phyloP scores from a whole-genome alignment of 2,329 filamentous ascomycete genomes.

The Fusarium sp. region DNA sequence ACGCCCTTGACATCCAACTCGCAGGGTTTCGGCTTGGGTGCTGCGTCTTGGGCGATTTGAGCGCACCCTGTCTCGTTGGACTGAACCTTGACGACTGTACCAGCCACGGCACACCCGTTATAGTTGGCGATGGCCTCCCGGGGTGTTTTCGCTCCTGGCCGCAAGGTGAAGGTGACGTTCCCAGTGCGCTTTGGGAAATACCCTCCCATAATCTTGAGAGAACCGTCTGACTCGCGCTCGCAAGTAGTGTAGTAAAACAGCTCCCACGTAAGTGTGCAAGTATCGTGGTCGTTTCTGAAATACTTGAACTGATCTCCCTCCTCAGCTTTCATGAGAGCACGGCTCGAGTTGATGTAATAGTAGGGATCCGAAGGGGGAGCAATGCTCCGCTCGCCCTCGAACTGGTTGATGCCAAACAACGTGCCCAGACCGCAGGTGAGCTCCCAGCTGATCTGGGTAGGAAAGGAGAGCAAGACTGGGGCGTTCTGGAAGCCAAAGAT shows the following conservation, averaged over 20 bases:
- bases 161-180: constrained; percentile 15
- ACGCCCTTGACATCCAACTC: constrained; percentile 14
- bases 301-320: constrained; percentile 24
- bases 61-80: constrained; percentile 21
- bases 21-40: constrained; percentile 22
- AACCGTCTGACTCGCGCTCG: constrained; percentile 8
- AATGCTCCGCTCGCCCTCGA: constrained; percentile 10
- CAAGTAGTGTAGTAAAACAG: constrained; percentile 18
- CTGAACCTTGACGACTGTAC: constrained; percentile 15
- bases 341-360: constrained; percentile 25
- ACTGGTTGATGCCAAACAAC: constrained; percentile 11
- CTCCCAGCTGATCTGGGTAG: constrained; percentile 17
- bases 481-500: constrained; percentile 30
- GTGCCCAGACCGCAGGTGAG: constrained; percentile 13
- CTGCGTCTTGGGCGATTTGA: constrained; percentile 6
- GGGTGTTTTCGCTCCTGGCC: constrained; percentile 7
- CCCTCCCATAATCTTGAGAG: constrained; percentile 19
- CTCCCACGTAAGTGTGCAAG: constrained; percentile 19
- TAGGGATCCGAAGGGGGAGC: constrained; percentile 7
- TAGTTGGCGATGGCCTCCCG: constrained; percentile 13
- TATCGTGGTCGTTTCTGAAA: constrained; percentile 16
- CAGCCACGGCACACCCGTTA: constrained; percentile 12
- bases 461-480: constrained; percentile 19
- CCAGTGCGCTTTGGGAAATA: constrained; percentile 4
- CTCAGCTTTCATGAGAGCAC: constrained; percentile 10